Conservation (phyloP, 2,329 filamentous ascomycete genomes). For the Apiospora koreana region DNA sequence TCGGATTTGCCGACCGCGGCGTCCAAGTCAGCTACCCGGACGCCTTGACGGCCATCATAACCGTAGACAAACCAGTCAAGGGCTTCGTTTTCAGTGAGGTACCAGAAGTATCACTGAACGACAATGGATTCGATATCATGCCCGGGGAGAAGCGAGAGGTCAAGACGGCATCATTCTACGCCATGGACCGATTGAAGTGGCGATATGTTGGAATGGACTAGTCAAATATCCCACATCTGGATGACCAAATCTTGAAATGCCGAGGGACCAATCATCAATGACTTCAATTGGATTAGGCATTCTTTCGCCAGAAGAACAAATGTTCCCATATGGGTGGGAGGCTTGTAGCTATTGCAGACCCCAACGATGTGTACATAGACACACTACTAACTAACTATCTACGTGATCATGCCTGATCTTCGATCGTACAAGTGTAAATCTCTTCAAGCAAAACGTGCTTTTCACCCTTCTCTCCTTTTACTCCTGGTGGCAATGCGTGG, state of each 20-base stretch:
- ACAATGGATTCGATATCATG: constrained; percentile 55
- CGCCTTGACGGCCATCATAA: constrained; percentile 26
- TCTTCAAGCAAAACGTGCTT: not conserved
- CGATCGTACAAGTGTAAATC: not conserved
- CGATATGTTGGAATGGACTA: constrained; percentile 1
- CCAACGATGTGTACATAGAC: not conserved
- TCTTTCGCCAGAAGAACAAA: not conserved
- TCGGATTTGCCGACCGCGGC: constrained; percentile 48
- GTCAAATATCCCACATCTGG: too few species aligned
- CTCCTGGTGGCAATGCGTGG: not conserved
- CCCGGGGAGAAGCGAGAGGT: not conserved
- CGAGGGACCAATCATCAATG: too few species aligned
- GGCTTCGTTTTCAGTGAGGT: constrained; percentile 55
- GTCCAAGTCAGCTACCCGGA: constrained; percentile 35
- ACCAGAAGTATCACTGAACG: constrained; percentile 44
- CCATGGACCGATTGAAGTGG: not conserved
- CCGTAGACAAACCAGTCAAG: constrained; percentile 52
- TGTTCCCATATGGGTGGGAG: not conserved
- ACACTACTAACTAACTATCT: not conserved
- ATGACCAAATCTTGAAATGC: not conserved
- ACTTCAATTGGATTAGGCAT: too few species aligned
- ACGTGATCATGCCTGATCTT: not conserved
- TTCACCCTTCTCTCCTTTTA: not conserved
- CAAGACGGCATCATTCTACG: not conserved
- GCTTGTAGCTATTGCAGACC: not conserved